Evolutionary conservation across 179 eudicot genomes (phyloP).

Genomic region (Nepenthes alata): DNA sequence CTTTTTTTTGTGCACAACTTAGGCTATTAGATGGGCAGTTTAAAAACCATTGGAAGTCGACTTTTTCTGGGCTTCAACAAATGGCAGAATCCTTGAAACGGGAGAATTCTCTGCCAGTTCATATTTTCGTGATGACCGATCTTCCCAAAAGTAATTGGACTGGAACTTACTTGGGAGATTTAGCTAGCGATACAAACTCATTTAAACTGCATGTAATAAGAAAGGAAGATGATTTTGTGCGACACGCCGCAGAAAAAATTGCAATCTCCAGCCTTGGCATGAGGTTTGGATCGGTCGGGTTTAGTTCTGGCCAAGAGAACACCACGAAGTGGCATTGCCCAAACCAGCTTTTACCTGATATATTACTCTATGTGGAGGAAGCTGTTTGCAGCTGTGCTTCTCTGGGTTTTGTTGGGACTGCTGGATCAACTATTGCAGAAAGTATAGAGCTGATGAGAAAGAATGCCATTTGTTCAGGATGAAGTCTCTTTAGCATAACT

Average conservation of each 20-base stretch:
- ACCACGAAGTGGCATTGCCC: constrained; percentile 19
- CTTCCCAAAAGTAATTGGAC: constrained; percentile 72
- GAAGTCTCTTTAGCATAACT: background rate
- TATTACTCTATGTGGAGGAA: constrained; percentile 67
- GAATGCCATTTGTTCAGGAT: constrained; percentile 28
- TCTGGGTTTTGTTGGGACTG: constrained; percentile 83
- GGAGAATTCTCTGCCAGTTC: constrained; percentile 44
- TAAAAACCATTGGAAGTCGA: constrained; percentile 68
- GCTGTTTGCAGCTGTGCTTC: constrained; percentile 77
- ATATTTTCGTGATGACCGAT: constrained; percentile 89
- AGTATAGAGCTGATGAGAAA: constrained; percentile 73
- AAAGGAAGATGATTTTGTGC: constrained; percentile 36
- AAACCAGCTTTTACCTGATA: constrained; percentile 32
- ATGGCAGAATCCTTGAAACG: constrained; percentile 43
- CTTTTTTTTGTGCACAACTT: constrained; percentile 82
- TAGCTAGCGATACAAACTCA: constrained; percentile 31
- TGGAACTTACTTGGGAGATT: constrained; percentile 53
- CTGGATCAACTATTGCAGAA: constrained; percentile 85
- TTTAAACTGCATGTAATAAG: constrained; percentile 53
- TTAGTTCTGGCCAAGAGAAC: background rate
- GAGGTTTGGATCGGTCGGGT: constrained; percentile 10
- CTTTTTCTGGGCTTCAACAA: constrained; percentile 46
- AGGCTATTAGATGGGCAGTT: constrained; percentile 90
- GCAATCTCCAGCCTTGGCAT: constrained; percentile 17
- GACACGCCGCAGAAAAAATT: constrained; percentile 38